Percentiles rank a stretch among this genome's conserved stretches.
phyloP scores from a whole-genome alignment of 75 land plant genomes.

The Larix kaempferi region DNA sequence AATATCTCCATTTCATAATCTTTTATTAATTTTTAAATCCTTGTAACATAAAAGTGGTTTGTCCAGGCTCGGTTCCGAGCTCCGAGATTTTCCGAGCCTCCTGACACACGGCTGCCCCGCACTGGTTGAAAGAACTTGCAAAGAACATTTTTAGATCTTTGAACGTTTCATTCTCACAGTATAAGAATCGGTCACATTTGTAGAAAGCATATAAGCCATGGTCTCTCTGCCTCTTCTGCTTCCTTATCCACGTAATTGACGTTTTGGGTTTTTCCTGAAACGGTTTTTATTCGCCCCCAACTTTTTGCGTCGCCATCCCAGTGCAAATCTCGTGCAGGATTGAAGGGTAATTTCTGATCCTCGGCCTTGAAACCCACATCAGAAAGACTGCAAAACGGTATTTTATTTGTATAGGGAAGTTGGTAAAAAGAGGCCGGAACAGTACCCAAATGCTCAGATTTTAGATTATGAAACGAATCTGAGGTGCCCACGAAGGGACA shows the following conservation, averaged over 20 bases:
- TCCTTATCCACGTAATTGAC: not conserved
- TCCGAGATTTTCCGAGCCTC: not conserved
- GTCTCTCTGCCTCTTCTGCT: no score
- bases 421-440: not conserved
- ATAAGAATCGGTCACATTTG: no score
- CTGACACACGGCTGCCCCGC: not conserved
- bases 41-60: no score
- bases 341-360: not conserved
- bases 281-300: not conserved
- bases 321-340: not conserved
- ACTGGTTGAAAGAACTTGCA: not conserved
- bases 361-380: no score
- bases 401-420: not conserved
- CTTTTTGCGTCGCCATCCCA: not conserved
- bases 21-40: no score
- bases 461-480: not conserved
- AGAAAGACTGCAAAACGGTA: not conserved
- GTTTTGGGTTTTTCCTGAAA: not conserved
- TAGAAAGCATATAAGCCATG: not conserved
- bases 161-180: no score
- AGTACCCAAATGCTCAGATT: not conserved
- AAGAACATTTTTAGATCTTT: not conserved
- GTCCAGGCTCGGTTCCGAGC: no score
- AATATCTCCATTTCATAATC: no score
- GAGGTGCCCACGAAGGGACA: not conserved